Evolutionary conservation across 495 filamentous ascomycete genomes (phyloP).

Genomic region (Tuber indicum): DNA sequence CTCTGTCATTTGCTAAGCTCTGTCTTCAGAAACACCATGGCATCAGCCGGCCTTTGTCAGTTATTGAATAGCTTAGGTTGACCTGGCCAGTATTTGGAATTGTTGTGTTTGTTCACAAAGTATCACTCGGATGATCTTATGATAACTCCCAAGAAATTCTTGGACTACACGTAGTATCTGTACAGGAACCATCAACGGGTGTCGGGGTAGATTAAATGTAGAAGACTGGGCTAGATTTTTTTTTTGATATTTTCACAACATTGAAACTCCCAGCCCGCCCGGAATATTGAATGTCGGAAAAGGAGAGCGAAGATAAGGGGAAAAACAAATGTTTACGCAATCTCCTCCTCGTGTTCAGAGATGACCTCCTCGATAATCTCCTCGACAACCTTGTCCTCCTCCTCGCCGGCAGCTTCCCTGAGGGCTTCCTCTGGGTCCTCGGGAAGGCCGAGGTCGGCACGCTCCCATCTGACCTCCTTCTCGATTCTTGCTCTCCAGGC

Average conservation of each 20-base stretch:
- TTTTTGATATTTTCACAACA: neutral
- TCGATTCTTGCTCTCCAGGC: slow-evolving; percentile 73
- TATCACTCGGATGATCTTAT: neutral
- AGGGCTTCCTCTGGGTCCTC: slow-evolving; percentile 47
- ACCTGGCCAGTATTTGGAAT: neutral
- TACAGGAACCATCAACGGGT: too few species aligned
- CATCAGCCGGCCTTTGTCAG: neutral
- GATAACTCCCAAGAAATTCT: neutral
- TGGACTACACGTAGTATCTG: neutral
- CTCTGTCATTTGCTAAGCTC: neutral
- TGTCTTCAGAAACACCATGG: neutral
- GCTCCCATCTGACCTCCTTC: slow-evolving; percentile 66
- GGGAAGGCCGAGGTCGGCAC: slow-evolving; percentile 57
- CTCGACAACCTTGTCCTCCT: slow-evolving; percentile 82
- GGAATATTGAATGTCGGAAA: neutral
- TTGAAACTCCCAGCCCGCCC: neutral
- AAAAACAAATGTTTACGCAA: neutral
- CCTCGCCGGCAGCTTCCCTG: slow-evolving; percentile 43
- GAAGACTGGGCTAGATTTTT: neutral
- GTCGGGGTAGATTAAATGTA: neutral
- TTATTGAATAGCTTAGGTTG: neutral
- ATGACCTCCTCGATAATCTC: slow-evolving; percentile 88
- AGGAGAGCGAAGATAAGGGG: neutral
- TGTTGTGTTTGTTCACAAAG: neutral
- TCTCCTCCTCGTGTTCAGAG: slow-evolving; percentile 41